Evolutionary conservation across 2,329 filamentous ascomycete genomes (phyloP).

Genomic region (Trichophyton benhamiae): DNA sequence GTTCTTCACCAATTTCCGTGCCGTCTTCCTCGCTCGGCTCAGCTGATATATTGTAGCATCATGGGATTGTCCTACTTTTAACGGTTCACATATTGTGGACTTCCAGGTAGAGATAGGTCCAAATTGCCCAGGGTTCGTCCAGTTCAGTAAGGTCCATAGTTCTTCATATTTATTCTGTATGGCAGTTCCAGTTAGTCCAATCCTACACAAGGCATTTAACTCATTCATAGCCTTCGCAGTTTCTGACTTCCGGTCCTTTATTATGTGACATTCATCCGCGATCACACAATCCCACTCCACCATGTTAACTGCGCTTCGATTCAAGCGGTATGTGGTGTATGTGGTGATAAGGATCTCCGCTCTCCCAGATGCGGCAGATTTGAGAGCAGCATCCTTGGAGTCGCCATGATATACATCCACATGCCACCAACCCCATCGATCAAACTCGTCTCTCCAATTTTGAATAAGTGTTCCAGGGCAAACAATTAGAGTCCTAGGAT

Average conservation of each 20-base stretch:
- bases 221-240: slow-evolving; percentile 79
- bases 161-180: slow-evolving; percentile 98
- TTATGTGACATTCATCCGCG: slow-evolving; percentile 81
- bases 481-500: slow-evolving; percentile 70
- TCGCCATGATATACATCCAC: slow-evolving; percentile 70
- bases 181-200: slow-evolving; percentile 86
- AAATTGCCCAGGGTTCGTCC: slow-evolving; percentile 74
- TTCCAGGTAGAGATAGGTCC: slow-evolving; percentile 65
- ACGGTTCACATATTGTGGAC: slow-evolving; percentile 60
- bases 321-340: slow-evolving; percentile 73
- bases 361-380: slow-evolving; percentile 60
- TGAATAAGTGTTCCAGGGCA: slow-evolving; percentile 79
- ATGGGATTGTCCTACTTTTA: slow-evolving; percentile 82
- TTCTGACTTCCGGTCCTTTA: slow-evolving; percentile 68
- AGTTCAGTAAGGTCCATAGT: slow-evolving; percentile 89
- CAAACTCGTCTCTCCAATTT: slow-evolving; percentile 82
- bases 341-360: slow-evolving; percentile 90
- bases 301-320: slow-evolving; percentile 65
- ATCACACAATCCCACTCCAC: slow-evolving; percentile 89
- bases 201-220: slow-evolving; percentile 79
- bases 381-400: slow-evolving; percentile 55
- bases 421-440: slow-evolving; percentile 93
- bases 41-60: slow-evolving; percentile 77
- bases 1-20: slow-evolving; percentile 72
- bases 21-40: slow-evolving; percentile 66